Base-by-base conservation (phyloP, 257 asterid species). In the Jasminum sambac region DNA sequence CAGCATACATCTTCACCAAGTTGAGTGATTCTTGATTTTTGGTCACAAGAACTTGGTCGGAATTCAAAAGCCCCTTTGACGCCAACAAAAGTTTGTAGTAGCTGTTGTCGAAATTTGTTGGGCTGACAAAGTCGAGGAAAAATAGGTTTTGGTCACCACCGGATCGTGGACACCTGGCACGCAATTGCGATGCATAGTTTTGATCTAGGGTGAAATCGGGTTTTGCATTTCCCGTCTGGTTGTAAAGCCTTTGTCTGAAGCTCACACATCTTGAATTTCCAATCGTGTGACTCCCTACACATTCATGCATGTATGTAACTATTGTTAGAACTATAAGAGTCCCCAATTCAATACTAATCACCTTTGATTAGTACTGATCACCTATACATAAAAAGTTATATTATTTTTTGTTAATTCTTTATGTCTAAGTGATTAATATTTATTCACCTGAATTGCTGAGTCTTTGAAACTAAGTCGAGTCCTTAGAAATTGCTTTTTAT, bases 211-310 rank as follows among this genome's bases (percentile, higher is more conserved):
- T 84, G 52, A 6, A 73, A 65, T 90, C 97, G 0, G 97, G 87
- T 55, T 37, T 62, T 12, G 87, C 74, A 44, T 85, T 90, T 72
- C 97, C 97, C 21, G 89, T 41, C 64, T 90, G 96, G 74, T 85
- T 87, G 86, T 92, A 92, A 14, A 92, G 88, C 90, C 97, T 90
- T 63, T 90, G 97, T 26, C 95, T 88, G 86, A 92, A 92, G 84
- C 89, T 90, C 17, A 72, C 75, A 48, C 98, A 92, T 68, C 97
- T 85, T 64, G 97, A 68, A 13, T 88, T 82, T 65, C 98, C 97
- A 36, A 92, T 92, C 39, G 96, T 92, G 86, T 92, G 98, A 76
- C 97, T 90, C 42, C 98, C 96, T 30, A 30, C 36, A 30, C 36
- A 30, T 30, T 1, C 36, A 30, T 30, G 36, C 36, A 30, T 30